phyloP scores from a whole-genome alignment of 2,329 filamentous ascomycete species.

The Trichoderma aggressivum region DNA sequence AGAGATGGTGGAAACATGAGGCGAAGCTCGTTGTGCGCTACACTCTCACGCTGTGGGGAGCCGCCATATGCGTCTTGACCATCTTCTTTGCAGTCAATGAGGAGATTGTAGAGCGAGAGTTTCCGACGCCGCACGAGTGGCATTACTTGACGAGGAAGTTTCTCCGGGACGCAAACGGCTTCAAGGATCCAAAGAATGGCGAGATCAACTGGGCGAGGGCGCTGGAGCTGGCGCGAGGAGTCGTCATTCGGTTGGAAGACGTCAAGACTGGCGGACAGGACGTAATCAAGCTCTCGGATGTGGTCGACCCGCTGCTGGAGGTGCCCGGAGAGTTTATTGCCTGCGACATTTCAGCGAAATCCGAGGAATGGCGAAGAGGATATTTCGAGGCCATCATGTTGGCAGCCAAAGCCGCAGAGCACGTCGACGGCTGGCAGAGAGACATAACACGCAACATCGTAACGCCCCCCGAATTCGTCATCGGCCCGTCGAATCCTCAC shows the following conservation, averaged over 20 bases:
- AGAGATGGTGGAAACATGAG: slow-evolving; percentile 67
- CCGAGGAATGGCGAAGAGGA: slow-evolving; percentile 78
- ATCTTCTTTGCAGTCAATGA: slow-evolving; percentile 66
- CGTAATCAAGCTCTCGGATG: slow-evolving; percentile 49
- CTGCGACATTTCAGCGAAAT: slow-evolving; percentile 70
- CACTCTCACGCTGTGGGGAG: slow-evolving; percentile 62
- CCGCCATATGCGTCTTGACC: slow-evolving; percentile 56
- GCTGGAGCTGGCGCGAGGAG: slow-evolving; percentile 55
- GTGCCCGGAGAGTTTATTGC: slow-evolving; percentile 62
- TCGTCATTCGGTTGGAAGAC: slow-evolving; percentile 68
- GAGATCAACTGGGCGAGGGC: slow-evolving; percentile 65
- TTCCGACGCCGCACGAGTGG: slow-evolving; percentile 84
- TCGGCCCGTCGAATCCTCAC: slow-evolving; percentile 78
- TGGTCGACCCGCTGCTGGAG: slow-evolving; percentile 67
- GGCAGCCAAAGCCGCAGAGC: slow-evolving; percentile 71
- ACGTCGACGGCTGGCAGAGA: slow-evolving; percentile 73
- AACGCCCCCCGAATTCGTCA: slow-evolving; percentile 69
- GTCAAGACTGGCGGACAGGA: slow-evolving; percentile 64
- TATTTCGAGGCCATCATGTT: slow-evolving; percentile 83
- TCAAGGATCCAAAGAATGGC: slow-evolving; percentile 51
- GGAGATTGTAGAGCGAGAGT: slow-evolving; percentile 70
- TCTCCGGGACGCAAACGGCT: slow-evolving; percentile 61
- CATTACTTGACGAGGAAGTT: slow-evolving; percentile 64
- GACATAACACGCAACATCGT: slow-evolving; percentile 64
- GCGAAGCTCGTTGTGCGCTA: slow-evolving; percentile 67